These are phyloP conservation scores for Mortierella antarctica DNA, from an alignment of 192 early-diverging fungal genomes.

Conservation along the genomic window DNA sequence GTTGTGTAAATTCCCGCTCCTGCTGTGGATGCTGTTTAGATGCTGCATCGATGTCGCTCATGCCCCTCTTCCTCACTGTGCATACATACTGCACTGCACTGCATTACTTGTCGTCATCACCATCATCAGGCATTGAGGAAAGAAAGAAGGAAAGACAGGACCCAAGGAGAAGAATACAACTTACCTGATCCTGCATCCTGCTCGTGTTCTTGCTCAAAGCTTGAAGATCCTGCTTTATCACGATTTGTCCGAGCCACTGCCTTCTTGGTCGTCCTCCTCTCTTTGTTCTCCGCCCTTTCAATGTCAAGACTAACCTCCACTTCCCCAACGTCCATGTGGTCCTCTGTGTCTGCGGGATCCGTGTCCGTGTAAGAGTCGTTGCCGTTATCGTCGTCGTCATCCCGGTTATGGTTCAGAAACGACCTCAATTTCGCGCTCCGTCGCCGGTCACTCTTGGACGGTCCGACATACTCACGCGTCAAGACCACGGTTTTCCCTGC, in stretches of 20 bases:
- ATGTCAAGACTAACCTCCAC: constrained; percentile 12
- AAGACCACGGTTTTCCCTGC: constrained; percentile 58
- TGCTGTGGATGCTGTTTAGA: too few species aligned
- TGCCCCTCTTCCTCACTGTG: not conserved
- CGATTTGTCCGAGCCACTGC: constrained; percentile 3
- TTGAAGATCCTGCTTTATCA: constrained; percentile 2
- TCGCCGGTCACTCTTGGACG: constrained; percentile 12
- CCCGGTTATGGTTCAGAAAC: constrained; percentile 9
- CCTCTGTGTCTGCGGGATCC: constrained; percentile 22
- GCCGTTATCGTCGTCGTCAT: constrained; percentile 29
- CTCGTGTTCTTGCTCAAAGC: too few species aligned
- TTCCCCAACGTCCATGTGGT: constrained; percentile 7
- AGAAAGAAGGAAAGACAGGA: too few species aligned
- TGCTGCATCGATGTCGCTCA: too few species aligned
- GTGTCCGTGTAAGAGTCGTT: constrained; percentile 33
- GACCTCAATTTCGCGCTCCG: constrained; percentile 17
- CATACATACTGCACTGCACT: not conserved
- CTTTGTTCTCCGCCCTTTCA: constrained; percentile 2
- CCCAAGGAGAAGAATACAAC: constrained; percentile 1
- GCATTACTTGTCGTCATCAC: constrained; percentile 3
- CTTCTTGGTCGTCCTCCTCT: too few species aligned
- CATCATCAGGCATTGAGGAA: too few species aligned
- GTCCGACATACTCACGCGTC: constrained; percentile 60
- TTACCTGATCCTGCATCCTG: constrained; percentile 33
- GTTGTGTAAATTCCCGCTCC: too few species aligned